Evolutionary conservation across 257 asterid species (phyloP).

Genomic region (Solanum arcanum): DNA sequence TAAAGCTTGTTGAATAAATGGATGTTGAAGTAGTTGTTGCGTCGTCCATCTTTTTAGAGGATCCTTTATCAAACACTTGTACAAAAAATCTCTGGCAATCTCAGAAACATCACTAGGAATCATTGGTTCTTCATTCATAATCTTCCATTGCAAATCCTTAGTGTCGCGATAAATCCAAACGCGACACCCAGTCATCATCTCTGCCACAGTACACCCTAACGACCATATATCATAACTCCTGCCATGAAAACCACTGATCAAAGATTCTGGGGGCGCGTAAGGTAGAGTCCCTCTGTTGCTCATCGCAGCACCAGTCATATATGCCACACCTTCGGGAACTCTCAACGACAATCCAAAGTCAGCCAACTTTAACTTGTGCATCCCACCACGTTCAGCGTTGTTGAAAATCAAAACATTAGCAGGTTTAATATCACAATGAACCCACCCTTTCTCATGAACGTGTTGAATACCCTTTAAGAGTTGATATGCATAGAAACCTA

Average conservation of each 20-base stretch:
- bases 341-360: slow-evolving; percentile 4
- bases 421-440: slow-evolving; percentile 11
- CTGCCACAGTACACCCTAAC: neutral
- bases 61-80: neutral
- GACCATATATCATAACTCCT: neutral
- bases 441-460: neutral
- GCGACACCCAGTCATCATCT: neutral
- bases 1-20: neutral
- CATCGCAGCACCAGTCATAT: neutral
- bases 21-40: neutral
- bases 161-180: neutral
- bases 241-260: neutral
- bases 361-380: neutral
- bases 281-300: neutral
- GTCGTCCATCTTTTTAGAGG: slow-evolving; percentile 5
- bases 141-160: neutral
- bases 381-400: neutral
- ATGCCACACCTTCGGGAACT: neutral
- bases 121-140: neutral
- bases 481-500: neutral
- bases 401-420: neutral
- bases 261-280: neutral
- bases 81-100: neutral
- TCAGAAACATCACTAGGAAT: neutral
- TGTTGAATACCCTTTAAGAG: neutral